These are phyloP conservation scores for Sarocladiaceae sp. DNA, from an alignment of 2,329 filamentous ascomycete species.

Conservation along the genomic window DNA sequence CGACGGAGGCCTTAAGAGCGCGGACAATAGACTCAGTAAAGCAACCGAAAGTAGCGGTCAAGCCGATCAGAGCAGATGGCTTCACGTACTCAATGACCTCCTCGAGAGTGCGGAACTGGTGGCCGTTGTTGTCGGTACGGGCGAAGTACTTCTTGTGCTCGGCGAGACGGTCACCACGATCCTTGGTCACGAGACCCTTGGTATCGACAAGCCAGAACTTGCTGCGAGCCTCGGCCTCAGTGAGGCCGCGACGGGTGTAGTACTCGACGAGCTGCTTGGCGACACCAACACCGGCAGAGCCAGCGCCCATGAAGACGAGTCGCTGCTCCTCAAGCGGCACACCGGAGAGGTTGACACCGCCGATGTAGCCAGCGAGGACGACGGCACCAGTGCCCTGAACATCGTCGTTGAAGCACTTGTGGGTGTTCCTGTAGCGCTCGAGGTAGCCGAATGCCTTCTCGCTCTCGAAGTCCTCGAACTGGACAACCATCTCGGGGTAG, in stretches of 20 bases:
- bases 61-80: constrained; percentile 89
- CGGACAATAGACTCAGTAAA: constrained; percentile 86
- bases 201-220: constrained; percentile 99
- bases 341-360: constrained; percentile 76
- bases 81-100: constrained; percentile 93
- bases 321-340: constrained; percentile 86
- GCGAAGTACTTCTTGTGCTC: constrained; percentile 80
- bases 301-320: constrained; percentile 93
- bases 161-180: constrained; percentile 89
- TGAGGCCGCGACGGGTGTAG: constrained; percentile 88
- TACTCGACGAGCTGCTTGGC: constrained; percentile 97
- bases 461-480: constrained; percentile 98
- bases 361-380: constrained; percentile 69
- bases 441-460: constrained; percentile 86
- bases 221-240: constrained; percentile 78
- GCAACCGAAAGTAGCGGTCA: constrained; percentile 90
- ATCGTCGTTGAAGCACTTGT: constrained; percentile 98
- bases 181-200: constrained; percentile 87
- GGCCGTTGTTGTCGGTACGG: constrained; percentile 58
- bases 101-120: constrained; percentile 74
- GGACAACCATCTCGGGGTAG: constrained; percentile 66
- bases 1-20: constrained; percentile 60
- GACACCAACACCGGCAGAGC: constrained; percentile 92
- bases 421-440: constrained; percentile 79
- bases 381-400: constrained; percentile 97